These are phyloP conservation scores for Exophiala viscosa DNA, from an alignment of 2,329 filamentous ascomycete species.

Conservation along the genomic window DNA sequence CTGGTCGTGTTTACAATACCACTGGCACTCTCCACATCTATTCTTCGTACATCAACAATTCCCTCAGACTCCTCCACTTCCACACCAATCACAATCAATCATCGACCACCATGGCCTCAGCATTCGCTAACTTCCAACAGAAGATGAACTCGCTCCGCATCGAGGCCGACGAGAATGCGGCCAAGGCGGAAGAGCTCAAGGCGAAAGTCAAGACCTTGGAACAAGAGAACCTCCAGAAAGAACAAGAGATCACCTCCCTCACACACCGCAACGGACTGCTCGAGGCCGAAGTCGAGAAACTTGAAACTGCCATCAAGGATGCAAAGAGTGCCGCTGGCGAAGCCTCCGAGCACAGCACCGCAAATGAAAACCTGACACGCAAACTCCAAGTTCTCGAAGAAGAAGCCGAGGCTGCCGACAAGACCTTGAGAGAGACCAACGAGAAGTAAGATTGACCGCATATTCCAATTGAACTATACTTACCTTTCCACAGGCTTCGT, in stretches of 20 bases:
- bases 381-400: constrained; percentile 95
- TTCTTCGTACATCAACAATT: constrained; percentile 8
- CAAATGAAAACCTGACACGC: constrained; percentile 88
- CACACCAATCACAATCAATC: constrained; percentile 19
- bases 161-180: constrained; percentile 81
- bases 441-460: constrained; percentile 72
- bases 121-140: constrained; percentile 48
- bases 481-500: constrained; percentile 65
- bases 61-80: constrained; percentile 30
- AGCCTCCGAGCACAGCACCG: constrained; percentile 74
- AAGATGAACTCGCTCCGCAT: constrained; percentile 93
- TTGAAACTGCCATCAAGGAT: constrained; percentile 78
- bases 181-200: constrained; percentile 84
- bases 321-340: constrained; percentile 83
- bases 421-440: constrained; percentile 93
- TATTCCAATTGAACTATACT: constrained; percentile 3
- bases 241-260: constrained; percentile 96
- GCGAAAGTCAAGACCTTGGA: constrained; percentile 82
- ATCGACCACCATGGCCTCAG: constrained; percentile 25
- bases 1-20: constrained; percentile 8
- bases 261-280: constrained; percentile 92
- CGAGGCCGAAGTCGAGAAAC: constrained; percentile 87
- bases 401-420: constrained; percentile 94
- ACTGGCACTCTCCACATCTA: not conserved
- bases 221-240: constrained; percentile 92